Percentiles rank a stretch among this genome's conserved stretches.
Evolutionary conservation across 2,329 filamentous ascomycete species (phyloP).

Genomic region (Epichloe festucae): DNA sequence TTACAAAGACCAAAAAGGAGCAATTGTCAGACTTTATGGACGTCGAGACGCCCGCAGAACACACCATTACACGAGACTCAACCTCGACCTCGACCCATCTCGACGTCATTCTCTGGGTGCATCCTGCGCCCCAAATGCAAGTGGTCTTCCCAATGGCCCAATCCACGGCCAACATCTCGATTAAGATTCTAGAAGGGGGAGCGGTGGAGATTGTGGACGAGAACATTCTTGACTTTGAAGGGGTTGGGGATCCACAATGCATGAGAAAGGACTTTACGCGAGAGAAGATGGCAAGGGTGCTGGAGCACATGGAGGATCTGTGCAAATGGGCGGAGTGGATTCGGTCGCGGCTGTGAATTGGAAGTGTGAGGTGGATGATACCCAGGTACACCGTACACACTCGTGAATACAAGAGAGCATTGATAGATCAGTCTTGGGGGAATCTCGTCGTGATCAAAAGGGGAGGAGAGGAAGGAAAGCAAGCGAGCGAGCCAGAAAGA

Average conservation of each 20-base stretch:
- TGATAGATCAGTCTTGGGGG: no score
- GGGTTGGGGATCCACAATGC: constrained; percentile 11
- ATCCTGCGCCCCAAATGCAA: constrained; percentile 35
- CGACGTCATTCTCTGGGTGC: constrained; percentile 40
- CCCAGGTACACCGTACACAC: not conserved
- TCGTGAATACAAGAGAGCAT: no score
- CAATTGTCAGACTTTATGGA: constrained; percentile 22
- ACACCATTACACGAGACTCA: not conserved
- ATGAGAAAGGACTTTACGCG: constrained; percentile 25
- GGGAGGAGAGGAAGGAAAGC: no score
- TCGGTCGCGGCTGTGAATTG: constrained; percentile 21
- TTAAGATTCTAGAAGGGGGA: constrained; percentile 51
- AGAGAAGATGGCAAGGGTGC: constrained; percentile 29
- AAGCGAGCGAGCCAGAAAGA: no score
- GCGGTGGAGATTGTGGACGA: constrained; percentile 45
- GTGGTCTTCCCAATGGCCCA: constrained; percentile 40
- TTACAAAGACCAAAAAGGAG: constrained; percentile 16
- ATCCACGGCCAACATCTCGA: constrained; percentile 36
- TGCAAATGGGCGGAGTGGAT: constrained; percentile 43
- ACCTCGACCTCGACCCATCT: constrained; percentile 17
- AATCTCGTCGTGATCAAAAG: no score
- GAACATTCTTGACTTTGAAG: constrained; percentile 27
- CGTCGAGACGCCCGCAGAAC: not conserved
- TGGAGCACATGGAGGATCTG: constrained; percentile 39
- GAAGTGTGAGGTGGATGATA: not conserved